Evolutionary conservation across 2,329 filamentous ascomycete species (phyloP).

Genomic region (Aspergillus pseudoviridinutans): DNA sequence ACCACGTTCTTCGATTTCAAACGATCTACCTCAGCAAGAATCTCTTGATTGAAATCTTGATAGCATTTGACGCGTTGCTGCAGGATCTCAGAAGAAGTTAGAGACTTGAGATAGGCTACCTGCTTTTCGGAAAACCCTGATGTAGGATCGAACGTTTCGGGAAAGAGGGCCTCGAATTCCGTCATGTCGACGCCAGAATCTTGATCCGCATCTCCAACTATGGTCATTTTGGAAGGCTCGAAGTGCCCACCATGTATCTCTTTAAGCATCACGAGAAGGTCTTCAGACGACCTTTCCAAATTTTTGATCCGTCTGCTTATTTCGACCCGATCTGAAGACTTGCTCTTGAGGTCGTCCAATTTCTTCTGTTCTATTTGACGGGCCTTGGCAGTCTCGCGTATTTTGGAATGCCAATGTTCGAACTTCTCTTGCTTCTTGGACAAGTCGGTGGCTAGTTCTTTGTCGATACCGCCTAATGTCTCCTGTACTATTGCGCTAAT

Average conservation of each 20-base stretch:
- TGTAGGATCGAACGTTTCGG: conserved; percentile 38
- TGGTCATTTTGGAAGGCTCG: conserved; percentile 43
- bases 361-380: conserved; percentile 72
- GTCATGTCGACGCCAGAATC: conserved; percentile 34
- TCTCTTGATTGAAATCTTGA: conserved; percentile 61
- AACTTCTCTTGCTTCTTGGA: conserved; percentile 79
- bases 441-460: conserved; percentile 75
- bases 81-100: conserved; percentile 61
- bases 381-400: conserved; percentile 74
- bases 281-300: conserved; percentile 67
- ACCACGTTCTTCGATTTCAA: conserved; percentile 78
- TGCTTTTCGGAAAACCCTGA: conserved; percentile 40
- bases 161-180: conserved; percentile 35
- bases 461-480: conserved; percentile 72
- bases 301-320: conserved; percentile 71
- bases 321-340: conserved; percentile 61
- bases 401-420: conserved; percentile 73
- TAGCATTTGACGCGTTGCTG: conserved; percentile 68
- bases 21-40: conserved; percentile 63
- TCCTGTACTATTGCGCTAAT: conserved; percentile 67
- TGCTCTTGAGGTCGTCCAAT: conserved; percentile 66
- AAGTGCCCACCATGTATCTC: conserved; percentile 45
- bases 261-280: conserved; percentile 58
- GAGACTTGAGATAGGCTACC: conserved; percentile 41
- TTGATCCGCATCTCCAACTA: conserved; percentile 48